Evolutionary conservation across 2,329 filamentous ascomycete species (phyloP).

Genomic region (Hypoxylon sp.): DNA sequence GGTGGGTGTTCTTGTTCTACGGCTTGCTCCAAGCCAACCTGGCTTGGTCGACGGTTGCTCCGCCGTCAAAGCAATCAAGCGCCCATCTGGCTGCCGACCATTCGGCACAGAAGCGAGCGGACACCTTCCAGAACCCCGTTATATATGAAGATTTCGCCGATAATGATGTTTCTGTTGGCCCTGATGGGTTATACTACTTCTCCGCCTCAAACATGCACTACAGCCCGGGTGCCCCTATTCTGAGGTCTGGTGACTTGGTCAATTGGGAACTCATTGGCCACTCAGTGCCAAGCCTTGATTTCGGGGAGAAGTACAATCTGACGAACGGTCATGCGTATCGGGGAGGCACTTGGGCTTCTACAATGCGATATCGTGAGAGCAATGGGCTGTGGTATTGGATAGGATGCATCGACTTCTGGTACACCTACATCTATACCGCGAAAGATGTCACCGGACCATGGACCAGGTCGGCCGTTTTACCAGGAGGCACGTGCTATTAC

Average conservation of each 20-base stretch:
- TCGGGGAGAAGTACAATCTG: slow-evolving; percentile 65
- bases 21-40: slow-evolving; percentile 17
- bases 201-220: slow-evolving; percentile 71
- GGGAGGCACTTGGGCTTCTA: slow-evolving; percentile 70
- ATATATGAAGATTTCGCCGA: slow-evolving; percentile 42
- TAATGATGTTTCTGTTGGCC: slow-evolving; percentile 40
- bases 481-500: slow-evolving; percentile 66
- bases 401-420: slow-evolving; percentile 66
- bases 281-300: slow-evolving; percentile 62
- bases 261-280: slow-evolving; percentile 65
- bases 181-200: slow-evolving; percentile 61
- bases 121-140: slow-evolving; percentile 35
- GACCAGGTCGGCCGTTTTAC: slow-evolving; percentile 56
- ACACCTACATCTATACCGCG: slow-evolving; percentile 69
- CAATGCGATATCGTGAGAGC: slow-evolving; percentile 65
- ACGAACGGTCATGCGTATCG: slow-evolving; percentile 62
- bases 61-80: background rate
- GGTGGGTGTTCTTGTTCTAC: background rate
- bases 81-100: background rate
- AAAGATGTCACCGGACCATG: slow-evolving; percentile 60
- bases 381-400: slow-evolving; percentile 69
- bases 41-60: slow-evolving; percentile 1
- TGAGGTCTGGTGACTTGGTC: slow-evolving; percentile 69
- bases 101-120: slow-evolving; percentile 8
- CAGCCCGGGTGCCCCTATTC: slow-evolving; percentile 69